Evolutionary conservation across 2,329 filamentous ascomycete species (phyloP).

Genomic region (Scortechinia acanthostroma): DNA sequence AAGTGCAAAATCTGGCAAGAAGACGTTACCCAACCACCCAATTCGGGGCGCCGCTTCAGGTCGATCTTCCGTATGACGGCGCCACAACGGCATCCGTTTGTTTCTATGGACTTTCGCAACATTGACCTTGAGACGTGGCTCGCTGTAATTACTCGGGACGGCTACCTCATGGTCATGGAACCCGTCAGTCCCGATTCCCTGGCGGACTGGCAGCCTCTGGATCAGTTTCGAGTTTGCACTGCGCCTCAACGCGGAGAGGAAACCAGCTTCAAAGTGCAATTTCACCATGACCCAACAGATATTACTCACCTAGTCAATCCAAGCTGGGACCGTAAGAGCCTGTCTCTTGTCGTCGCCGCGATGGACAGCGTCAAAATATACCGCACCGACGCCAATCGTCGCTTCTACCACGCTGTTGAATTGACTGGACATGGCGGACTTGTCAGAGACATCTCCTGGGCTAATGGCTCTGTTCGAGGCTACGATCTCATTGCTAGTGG

Average conservation of each 20-base stretch:
- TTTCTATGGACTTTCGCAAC: background rate
- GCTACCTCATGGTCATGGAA: slow-evolving; percentile 12
- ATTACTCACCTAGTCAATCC: slow-evolving; percentile 14
- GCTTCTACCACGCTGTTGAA: slow-evolving; percentile 55
- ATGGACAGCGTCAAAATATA: slow-evolving; percentile 59
- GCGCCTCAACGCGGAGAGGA: slow-evolving; percentile 10
- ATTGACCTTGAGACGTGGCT: slow-evolving; percentile 1
- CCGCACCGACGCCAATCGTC: slow-evolving; percentile 46
- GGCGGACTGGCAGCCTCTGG: slow-evolving; percentile 13
- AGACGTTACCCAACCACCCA: slow-evolving; percentile 15
- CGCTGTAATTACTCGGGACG: background rate
- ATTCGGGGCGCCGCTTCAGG: slow-evolving; percentile 10
- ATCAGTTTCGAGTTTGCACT: slow-evolving; percentile 11
- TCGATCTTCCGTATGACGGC: slow-evolving; percentile 1
- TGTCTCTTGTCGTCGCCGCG: slow-evolving; percentile 48
- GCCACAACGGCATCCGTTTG: slow-evolving; percentile 1
- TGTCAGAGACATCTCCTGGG: slow-evolving; percentile 58
- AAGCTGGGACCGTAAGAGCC: slow-evolving; percentile 12
- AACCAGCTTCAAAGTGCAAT: slow-evolving; percentile 8
- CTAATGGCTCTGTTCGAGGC: slow-evolving; percentile 57
- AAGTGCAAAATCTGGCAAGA: slow-evolving; percentile 15
- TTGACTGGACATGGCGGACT: slow-evolving; percentile 47
- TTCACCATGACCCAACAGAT: slow-evolving; percentile 2
- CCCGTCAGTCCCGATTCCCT: slow-evolving; percentile 15
- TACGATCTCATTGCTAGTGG: slow-evolving; percentile 60